Evolutionary conservation across 2,329 filamentous ascomycete species (phyloP), one percentile per base, ranked within the genome.

Genomic region (Aspergillus sp.): DNA sequence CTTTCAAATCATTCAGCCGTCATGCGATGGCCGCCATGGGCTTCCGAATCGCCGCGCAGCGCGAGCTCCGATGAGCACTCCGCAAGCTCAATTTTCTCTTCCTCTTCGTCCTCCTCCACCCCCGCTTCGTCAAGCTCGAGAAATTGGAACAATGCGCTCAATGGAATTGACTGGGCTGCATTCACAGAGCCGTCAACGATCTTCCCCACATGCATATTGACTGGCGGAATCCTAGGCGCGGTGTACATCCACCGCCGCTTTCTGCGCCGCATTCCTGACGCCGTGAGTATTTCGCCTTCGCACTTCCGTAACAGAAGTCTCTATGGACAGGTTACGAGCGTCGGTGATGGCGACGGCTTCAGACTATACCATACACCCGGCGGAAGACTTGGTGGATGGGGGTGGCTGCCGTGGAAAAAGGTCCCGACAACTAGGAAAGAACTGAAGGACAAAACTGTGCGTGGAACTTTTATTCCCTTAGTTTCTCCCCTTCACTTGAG

Each of bases 261-360:
- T 62, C 73, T 98, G 39, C 85, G 89, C 31, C 86, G 93, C 41
- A 88, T 97, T 45, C 90, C 90, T 4, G 84, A 82, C 44, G 81
- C 88, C 31, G 75, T 79, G 26, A 78, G 90, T 61, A 85, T 98
- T 54, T 81, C 82, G 38, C 86, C 88, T 2, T 72, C 75, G 8
- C 85, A 84, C 61, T 91, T 91, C 62, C 81, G 87, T 37, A 82
- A 75, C 48, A 78, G 87, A 55, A 90, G 81, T 54, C 62, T 98
- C 34, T 86, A 91, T 56, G 93, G 93, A 10, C 79, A 79, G 49
- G 93, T 97, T 34, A 96, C 91, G 9, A 90, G 87, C 55, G 93
- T 98, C 26, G 93, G 94, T 34, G 93, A 98, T 75, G 94, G 90
- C 4, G 93, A 98, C 67, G 91, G 91, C 62, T 96, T 98, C 65